A percentile compares a stretch with the other conserved stretches of the same genome.
phyloP scores from a whole-genome alignment of 2,329 filamentous ascomycete genomes.

The Ascochyta lentis region DNA sequence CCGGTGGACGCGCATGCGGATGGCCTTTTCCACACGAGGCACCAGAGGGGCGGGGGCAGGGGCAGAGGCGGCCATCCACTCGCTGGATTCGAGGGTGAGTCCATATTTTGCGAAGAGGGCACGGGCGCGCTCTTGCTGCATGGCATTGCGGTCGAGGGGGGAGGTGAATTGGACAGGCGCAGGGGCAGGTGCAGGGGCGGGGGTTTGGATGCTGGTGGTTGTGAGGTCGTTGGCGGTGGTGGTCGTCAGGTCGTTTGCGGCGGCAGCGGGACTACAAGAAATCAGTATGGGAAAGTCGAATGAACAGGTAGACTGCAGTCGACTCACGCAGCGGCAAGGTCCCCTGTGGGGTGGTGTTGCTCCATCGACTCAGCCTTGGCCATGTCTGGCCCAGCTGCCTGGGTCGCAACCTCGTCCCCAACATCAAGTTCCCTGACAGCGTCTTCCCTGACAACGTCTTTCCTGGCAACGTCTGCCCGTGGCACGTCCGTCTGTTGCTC shows the following conservation, averaged over 20 bases:
- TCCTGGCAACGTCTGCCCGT: neutral
- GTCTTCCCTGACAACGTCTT: neutral
- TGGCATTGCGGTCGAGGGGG: conserved; percentile 39
- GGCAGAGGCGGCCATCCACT: conserved; percentile 40
- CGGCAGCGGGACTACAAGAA: neutral
- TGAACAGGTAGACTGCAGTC: neutral
- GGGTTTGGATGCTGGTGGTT: conserved; percentile 1
- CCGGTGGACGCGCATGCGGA: conserved; percentile 78
- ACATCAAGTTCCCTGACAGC: no score
- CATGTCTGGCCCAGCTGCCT: conserved; percentile 6
- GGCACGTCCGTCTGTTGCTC: neutral
- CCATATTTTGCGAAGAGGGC: conserved; percentile 54
- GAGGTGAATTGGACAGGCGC: conserved; percentile 12
- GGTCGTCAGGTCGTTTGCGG: neutral
- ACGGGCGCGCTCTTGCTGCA: conserved; percentile 50
- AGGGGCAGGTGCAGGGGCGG: conserved; percentile 3
- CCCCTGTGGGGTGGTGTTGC: neutral
- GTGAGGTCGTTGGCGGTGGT: neutral
- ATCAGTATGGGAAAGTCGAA: neutral
- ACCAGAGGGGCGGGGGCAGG: conserved; percentile 38
- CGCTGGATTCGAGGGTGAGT: conserved; percentile 49
- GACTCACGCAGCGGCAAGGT: conserved; percentile 13
- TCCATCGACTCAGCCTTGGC: conserved; percentile 6
- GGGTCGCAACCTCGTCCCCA: neutral
- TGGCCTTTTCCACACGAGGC: conserved; percentile 73